Evolutionary conservation across 2,329 filamentous ascomycete species (phyloP).

Genomic region (Pleoardoris graminearum): DNA sequence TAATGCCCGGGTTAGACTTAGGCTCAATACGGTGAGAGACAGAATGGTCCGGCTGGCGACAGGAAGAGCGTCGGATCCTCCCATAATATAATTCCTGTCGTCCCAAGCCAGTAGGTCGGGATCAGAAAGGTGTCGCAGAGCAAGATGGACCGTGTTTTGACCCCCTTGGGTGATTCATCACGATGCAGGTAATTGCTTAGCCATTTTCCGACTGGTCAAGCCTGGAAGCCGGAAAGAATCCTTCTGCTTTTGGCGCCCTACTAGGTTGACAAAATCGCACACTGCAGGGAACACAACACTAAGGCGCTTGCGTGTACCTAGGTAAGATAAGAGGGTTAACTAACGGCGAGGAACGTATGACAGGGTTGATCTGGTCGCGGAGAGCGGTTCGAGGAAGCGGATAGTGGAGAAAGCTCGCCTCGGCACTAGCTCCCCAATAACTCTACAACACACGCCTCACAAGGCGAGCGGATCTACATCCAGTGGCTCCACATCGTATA

Average conservation of each 20-base stretch:
- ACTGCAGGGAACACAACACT: slow-evolving; percentile 25
- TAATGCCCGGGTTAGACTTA: slow-evolving; percentile 7
- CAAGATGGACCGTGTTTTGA: slow-evolving; percentile 16
- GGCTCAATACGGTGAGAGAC: slow-evolving; percentile 3
- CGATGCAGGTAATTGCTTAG: slow-evolving; percentile 14
- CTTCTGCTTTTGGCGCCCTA: slow-evolving; percentile 21
- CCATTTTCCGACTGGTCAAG: slow-evolving; percentile 18
- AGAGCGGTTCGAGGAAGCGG: slow-evolving; percentile 15
- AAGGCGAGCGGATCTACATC: slow-evolving; percentile 37
- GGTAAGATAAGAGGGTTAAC: slow-evolving; percentile 23
- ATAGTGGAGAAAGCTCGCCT: slow-evolving; percentile 30
- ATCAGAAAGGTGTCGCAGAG: slow-evolving; percentile 14
- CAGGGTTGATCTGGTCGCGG: slow-evolving; percentile 18
- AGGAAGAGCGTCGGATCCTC: slow-evolving; percentile 17
- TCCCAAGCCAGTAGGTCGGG: background rate
- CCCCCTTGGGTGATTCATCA: slow-evolving; percentile 9
- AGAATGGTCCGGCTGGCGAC: slow-evolving; percentile 12
- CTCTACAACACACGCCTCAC: slow-evolving; percentile 21
- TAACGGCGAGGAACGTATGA: slow-evolving; percentile 10
- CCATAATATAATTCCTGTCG: slow-evolving; percentile 17
- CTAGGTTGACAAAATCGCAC: slow-evolving; percentile 19
- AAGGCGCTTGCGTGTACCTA: slow-evolving; percentile 36
- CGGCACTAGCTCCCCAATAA: slow-evolving; percentile 21
- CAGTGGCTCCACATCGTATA: slow-evolving; percentile 36
- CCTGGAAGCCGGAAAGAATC: slow-evolving; percentile 17